These are phyloP conservation scores for Suhomyces maxii DNA, from an alignment of 1,139 yeast species.

Conservation along the genomic window DNA sequence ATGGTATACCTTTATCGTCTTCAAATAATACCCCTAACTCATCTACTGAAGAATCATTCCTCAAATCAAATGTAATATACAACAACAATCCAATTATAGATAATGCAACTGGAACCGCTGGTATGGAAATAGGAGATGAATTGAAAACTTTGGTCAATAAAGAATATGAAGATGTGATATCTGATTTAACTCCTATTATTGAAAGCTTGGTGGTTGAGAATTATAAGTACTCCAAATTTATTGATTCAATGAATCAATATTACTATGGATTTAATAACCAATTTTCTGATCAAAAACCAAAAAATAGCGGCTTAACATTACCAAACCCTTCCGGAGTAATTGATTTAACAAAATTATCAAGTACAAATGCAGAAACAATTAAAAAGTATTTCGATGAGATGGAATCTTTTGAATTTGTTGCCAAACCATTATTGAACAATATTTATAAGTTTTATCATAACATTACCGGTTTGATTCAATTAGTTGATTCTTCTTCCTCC, in stretches of 20 bases:
- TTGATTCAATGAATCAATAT: conserved; percentile 33
- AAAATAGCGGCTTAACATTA: conserved; percentile 16
- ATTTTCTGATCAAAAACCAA: conserved; percentile 21
- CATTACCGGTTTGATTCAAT: conserved; percentile 24
- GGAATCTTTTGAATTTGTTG: conserved; percentile 38
- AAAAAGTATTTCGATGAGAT: conserved; percentile 31
- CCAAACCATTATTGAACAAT: conserved; percentile 33
- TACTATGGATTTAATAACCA: conserved; percentile 25
- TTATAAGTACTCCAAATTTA: conserved; percentile 35
- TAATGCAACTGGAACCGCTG: conserved; percentile 20
- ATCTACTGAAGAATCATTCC: conserved; percentile 5
- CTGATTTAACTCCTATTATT: conserved; percentile 39
- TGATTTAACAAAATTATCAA: conserved; percentile 23
- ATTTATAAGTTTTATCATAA: conserved; percentile 22
- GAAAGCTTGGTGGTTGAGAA: conserved; percentile 44
- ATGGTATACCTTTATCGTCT: conserved; percentile 24
- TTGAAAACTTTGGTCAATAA: conserved; percentile 20
- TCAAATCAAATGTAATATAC: conserved; percentile 30
- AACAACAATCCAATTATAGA: conserved; percentile 37
- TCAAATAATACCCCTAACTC: not conserved
- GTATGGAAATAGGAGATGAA: conserved; percentile 1
- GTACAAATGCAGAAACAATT: conserved; percentile 20
- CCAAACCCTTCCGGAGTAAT: conserved; percentile 39
- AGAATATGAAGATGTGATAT: conserved; percentile 41
- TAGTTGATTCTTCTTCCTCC: conserved; percentile 13